Conservation (phyloP, 208 protist genomes). For the Acanthamoeba healyi region DNA sequence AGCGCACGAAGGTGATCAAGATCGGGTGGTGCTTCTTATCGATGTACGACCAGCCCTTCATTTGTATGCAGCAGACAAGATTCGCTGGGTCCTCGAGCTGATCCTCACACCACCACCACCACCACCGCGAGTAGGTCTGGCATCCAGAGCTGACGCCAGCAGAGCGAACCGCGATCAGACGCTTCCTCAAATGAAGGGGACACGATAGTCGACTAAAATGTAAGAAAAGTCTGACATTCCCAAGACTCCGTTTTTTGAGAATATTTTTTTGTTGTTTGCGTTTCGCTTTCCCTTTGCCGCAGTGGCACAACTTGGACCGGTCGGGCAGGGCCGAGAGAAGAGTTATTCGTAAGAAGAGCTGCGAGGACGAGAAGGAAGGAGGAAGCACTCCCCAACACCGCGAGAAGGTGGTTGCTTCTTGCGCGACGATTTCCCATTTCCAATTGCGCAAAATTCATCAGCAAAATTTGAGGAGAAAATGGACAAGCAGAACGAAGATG, state of each 20-base stretch:
- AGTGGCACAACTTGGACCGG: background rate
- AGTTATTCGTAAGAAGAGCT: no score
- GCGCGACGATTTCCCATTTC: no score
- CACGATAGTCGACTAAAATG: no score
- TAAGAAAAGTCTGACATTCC: background rate
- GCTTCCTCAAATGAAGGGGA: background rate
- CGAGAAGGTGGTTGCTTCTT: no score
- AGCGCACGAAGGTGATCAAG: background rate
- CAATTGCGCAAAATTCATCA: no score
- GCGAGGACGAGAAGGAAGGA: no score
- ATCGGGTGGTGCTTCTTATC: constrained; percentile 64
- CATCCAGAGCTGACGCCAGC: constrained; percentile 55
- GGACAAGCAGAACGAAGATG: background rate
- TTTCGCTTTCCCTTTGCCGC: background rate
- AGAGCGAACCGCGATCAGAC: constrained; percentile 27
- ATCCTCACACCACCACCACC: no score
- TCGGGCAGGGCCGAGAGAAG: background rate
- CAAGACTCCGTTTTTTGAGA: constrained; percentile 9
- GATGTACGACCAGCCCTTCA: no score
- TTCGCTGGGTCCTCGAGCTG: background rate
- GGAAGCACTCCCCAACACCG: no score
- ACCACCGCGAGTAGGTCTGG: constrained; percentile 63
- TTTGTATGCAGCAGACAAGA: no score
- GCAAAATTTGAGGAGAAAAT: no score
- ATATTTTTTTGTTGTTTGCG: background rate